Evolutionary conservation across 2,329 filamentous ascomycete genomes (phyloP).

Genomic region (Bipolaris gigantea): DNA sequence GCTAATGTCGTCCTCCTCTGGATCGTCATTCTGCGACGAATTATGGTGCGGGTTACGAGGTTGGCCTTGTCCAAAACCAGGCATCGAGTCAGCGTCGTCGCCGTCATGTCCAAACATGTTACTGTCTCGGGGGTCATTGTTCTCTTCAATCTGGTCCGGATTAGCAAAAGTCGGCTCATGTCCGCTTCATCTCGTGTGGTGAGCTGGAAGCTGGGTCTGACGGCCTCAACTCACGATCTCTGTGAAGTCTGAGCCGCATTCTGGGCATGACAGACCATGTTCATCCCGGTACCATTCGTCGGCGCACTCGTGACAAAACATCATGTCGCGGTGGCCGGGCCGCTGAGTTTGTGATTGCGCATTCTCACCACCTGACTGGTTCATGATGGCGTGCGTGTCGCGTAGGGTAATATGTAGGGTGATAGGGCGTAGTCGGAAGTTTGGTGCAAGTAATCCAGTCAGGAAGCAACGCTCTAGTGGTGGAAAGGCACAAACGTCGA

Average conservation of each 20-base stretch:
- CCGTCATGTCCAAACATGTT: conserved; percentile 30
- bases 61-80: conserved; percentile 30
- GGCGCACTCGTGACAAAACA: conserved; percentile 82
- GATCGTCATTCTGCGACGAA: conserved; percentile 54
- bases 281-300: conserved; percentile 80
- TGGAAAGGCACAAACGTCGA: conserved; percentile 19
- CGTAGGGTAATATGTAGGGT: conserved; percentile 1
- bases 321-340: conserved; percentile 61
- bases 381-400: conserved; percentile 24
- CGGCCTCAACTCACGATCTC: conserved; percentile 71
- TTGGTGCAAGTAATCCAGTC: conserved; percentile 3
- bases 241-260: conserved; percentile 75
- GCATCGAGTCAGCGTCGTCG: conserved; percentile 34
- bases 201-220: conserved; percentile 13
- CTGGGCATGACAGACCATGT: conserved; percentile 70
- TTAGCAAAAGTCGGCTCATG: conserved; percentile 20
- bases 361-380: conserved; percentile 22
- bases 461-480: background rate
- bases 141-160: conserved; percentile 50
- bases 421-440: conserved; percentile 1
- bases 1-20: conserved; percentile 54
- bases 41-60: conserved; percentile 48
- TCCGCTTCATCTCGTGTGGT: conserved; percentile 4
- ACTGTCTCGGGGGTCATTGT: conserved; percentile 64
- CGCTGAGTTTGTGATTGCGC: conserved; percentile 21